Percentiles rank a stretch among this genome's conserved stretches.
Evolutionary conservation across 306 rosid species (phyloP).

Genomic region (Inga leiocalycina): DNA sequence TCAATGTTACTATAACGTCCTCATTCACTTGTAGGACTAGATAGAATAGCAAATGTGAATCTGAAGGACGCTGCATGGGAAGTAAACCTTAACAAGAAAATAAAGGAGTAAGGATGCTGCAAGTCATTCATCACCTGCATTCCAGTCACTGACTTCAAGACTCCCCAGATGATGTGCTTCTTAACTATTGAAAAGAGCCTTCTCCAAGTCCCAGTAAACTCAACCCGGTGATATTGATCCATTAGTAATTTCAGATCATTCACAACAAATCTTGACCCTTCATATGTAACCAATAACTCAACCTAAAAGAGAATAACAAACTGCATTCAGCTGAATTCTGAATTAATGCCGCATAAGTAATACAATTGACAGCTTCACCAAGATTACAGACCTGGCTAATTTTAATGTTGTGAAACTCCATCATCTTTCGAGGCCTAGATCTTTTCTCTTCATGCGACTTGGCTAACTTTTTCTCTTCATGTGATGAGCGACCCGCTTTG

Average conservation of each 20-base stretch:
- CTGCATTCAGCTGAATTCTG: slow-evolving; percentile 23
- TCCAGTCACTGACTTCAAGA: slow-evolving; percentile 97
- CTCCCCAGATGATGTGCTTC: slow-evolving; percentile 99
- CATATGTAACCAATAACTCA: slow-evolving; percentile 87
- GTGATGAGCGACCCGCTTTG: slow-evolving; percentile 85
- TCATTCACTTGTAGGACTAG: slow-evolving; percentile 17
- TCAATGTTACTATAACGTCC: neutral
- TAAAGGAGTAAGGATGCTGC: slow-evolving; percentile 17
- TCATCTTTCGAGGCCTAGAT: slow-evolving; percentile 91
- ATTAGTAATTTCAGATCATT: slow-evolving; percentile 95
- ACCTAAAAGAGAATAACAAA: slow-evolving; percentile 54
- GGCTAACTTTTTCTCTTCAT: slow-evolving; percentile 84
- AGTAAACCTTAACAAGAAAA: slow-evolving; percentile 25
- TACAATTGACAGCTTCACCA: slow-evolving; percentile 24
- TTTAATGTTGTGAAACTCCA: slow-evolving; percentile 96
- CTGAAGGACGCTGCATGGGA: slow-evolving; percentile 10
- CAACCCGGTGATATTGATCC: slow-evolving; percentile 94
- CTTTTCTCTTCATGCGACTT: slow-evolving; percentile 87
- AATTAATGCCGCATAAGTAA: slow-evolving; percentile 17
- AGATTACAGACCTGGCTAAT: slow-evolving; percentile 88
- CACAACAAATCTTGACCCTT: slow-evolving; percentile 94
- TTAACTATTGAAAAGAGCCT: slow-evolving; percentile 93
- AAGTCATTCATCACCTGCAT: slow-evolving; percentile 77
- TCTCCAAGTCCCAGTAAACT: slow-evolving; percentile 97
- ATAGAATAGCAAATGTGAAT: neutral